Base-by-base conservation (phyloP, 2,329 filamentous ascomycete genomes). In the Teratosphaeriaceae sp. region DNA sequence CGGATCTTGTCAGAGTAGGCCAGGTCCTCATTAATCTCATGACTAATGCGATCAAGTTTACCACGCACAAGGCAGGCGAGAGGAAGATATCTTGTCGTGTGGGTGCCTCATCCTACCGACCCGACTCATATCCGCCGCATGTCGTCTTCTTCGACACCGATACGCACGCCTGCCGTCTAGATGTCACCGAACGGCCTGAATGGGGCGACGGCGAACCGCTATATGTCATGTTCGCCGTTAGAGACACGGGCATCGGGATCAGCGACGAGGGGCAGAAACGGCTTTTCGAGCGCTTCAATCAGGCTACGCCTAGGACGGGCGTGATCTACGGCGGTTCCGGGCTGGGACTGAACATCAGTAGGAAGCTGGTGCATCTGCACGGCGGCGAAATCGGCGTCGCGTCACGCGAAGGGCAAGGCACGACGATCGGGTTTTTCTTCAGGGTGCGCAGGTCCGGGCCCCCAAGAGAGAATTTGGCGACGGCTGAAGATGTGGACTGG, bases 331-430 rank as follows among this genome's bases (percentile, higher is more conserved):
- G 68, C 8, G 68, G 68, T 12, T 66, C 63, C 18, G 68, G 68
- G 0, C 53, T 71, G 1, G 69, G 69, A 1, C 57, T 72, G 0
- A 70, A 70, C 46, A 72, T 72, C 38, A 67, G 65, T 6, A 62
- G 68, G 13, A 64, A 70, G 37, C 57, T 72, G 15, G 65, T 66
- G 11, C 67, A 72, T 42, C 40, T 60, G 1, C 60, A 63, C 31
- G 69, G 69, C 19, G 69, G 69, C 5, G 67, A 70, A 29, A 71
- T 72, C 35, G 68, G 69, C 2, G 68, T 71, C 11, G 58, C 56
- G 2, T 67, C 66, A 3, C 45, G 50, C 3, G 50, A 60, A 5
- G 65, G 63, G 1, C 43, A 62, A 23, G 60, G 60, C 9, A 65
- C 62, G 9, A 70, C 65, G 0, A 71, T 72, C 45, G 66, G 62